phyloP scores from a whole-genome alignment of 768 basidiomycete genomes.

The Lactarius psammicola region DNA sequence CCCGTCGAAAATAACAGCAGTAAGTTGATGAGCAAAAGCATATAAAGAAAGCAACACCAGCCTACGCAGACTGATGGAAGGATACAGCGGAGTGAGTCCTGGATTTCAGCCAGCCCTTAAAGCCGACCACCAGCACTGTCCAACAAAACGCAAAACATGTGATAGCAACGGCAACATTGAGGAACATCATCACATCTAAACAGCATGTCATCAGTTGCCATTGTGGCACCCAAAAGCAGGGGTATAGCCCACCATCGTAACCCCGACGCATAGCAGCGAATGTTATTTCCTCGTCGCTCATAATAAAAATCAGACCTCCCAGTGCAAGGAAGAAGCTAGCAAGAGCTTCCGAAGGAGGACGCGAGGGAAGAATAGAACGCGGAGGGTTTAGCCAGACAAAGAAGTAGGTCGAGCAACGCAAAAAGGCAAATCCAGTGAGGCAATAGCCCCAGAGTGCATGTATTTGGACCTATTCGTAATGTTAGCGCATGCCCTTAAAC shows the following conservation, averaged over 20 bases:
- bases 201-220: conserved; percentile 9
- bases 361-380: conserved; percentile 78
- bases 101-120: conserved; percentile 78
- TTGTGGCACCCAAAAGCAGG: not conserved
- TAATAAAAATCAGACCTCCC: conserved; percentile 87
- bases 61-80: conserved; percentile 41
- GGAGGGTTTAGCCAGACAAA: conserved; percentile 90
- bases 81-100: conserved; percentile 36
- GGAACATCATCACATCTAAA: conserved; percentile 85
- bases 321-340: conserved; percentile 84
- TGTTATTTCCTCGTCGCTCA: conserved; percentile 86
- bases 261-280: conserved; percentile 89
- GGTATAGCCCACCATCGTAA: conserved; percentile 61
- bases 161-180: conserved; percentile 80
- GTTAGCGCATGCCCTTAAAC: not conserved
- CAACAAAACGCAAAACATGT: conserved; percentile 87
- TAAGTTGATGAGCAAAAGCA: not conserved
- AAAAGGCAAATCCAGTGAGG: conserved; percentile 70
- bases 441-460: conserved; percentile 91
- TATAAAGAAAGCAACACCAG: not conserved
- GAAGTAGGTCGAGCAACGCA: conserved; percentile 89
- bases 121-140: conserved; percentile 67
- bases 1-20: not conserved
- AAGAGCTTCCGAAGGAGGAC: conserved; percentile 91
- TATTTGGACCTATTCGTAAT: conserved; percentile 64